Percentiles rank a stretch among this genome's conserved stretches.
Evolutionary conservation across 306 rosid genomes (phyloP).

Genomic region (Lithocarpus polystachyus): DNA sequence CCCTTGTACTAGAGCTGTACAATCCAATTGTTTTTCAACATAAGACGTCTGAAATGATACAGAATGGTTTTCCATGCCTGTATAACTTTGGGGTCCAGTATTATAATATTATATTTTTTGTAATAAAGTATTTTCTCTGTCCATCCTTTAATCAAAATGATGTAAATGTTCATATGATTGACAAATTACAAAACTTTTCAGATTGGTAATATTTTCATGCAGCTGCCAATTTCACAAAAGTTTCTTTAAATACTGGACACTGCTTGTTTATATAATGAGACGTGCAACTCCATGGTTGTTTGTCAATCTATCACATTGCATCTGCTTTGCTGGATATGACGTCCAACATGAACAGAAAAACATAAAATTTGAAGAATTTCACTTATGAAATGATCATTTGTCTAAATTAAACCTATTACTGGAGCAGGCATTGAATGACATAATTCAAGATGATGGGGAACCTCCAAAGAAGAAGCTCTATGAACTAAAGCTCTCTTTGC

Average conservation of each 20-base stretch:
- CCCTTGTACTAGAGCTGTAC: background rate
- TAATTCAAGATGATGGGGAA: constrained; percentile 69
- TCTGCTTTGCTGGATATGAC: background rate
- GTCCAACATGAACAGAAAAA: background rate
- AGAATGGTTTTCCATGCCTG: background rate
- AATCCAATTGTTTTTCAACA: background rate
- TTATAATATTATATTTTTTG: background rate
- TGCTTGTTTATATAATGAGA: background rate
- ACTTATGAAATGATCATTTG: background rate
- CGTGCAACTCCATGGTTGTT: background rate
- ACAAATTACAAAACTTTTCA: background rate
- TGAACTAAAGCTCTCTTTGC: constrained; percentile 73
- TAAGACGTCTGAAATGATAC: background rate
- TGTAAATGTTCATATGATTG: background rate
- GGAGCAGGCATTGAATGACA: constrained; percentile 61
- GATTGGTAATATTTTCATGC: background rate
- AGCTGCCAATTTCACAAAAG: background rate
- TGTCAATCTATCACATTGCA: background rate
- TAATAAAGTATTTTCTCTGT: background rate
- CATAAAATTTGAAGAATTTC: background rate
- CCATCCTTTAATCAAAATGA: background rate
- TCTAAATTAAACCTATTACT: constrained; percentile 2
- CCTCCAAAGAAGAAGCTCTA: constrained; percentile 79
- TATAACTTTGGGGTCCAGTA: background rate
- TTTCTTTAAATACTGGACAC: too few species aligned